phyloP scores from a whole-genome alignment of 2,329 filamentous ascomycete genomes.

The Zasmidium angulare region DNA sequence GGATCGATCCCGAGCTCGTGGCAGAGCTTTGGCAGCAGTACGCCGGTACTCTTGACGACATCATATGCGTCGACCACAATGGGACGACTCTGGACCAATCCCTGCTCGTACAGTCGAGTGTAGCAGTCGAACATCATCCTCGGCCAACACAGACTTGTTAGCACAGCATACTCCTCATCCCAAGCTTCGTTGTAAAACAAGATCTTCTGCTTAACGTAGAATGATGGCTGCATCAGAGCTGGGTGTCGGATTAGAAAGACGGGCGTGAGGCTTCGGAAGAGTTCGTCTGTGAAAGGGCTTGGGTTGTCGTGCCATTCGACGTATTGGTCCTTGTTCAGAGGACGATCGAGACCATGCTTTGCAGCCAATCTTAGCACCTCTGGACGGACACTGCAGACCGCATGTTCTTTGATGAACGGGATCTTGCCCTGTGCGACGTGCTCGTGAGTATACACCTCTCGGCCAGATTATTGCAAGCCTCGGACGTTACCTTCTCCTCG shows the following conservation, averaged over 20 bases:
- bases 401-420: constrained; percentile 6
- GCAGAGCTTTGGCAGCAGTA: constrained; percentile 6
- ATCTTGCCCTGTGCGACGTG: constrained; percentile 1
- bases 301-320: constrained; percentile 4
- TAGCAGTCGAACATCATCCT: constrained; percentile 13
- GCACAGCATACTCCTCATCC: constrained; percentile 6
- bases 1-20: constrained; percentile 8
- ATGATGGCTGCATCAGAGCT: constrained; percentile 22
- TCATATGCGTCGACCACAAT: constrained; percentile 23
- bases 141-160: constrained; percentile 2
- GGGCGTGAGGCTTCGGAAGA: constrained; percentile 17
- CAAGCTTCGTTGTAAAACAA: neutral
- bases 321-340: neutral
- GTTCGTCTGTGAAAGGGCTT: constrained; percentile 15
- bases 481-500: constrained; percentile 1
- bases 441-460: neutral
- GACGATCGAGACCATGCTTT: neutral
- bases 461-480: too few species aligned
- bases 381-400: neutral
- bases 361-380: neutral
- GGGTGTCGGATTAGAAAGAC: constrained; percentile 22
- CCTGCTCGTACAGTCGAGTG: neutral
- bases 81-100: neutral
- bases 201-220: constrained; percentile 7
- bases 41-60: constrained; percentile 13